Evolutionary conservation across 2,329 filamentous ascomycete genomes (phyloP).

Genomic region (Cryphonectria nitschkei): DNA sequence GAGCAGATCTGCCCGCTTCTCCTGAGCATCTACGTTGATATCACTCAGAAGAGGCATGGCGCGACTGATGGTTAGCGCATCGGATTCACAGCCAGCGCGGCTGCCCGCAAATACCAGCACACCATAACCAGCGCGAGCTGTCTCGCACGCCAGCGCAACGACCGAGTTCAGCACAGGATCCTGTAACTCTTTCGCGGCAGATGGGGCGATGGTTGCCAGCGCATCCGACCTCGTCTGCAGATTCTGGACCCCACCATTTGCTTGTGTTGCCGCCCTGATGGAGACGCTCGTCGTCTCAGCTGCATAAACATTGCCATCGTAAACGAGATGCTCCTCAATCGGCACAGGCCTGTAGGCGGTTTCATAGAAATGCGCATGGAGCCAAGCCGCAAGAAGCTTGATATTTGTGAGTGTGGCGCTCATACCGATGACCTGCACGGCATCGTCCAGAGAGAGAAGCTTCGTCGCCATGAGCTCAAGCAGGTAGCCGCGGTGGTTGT

Average conservation of each 20-base stretch:
- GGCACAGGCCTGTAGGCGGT: slow-evolving; percentile 76
- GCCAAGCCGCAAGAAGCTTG: slow-evolving; percentile 69
- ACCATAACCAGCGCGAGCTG: slow-evolving; percentile 69
- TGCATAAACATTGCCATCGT: slow-evolving; percentile 69
- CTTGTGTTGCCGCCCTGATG: slow-evolving; percentile 59
- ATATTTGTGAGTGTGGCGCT: slow-evolving; percentile 81
- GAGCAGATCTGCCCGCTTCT: slow-evolving; percentile 65
- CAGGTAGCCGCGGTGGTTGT: slow-evolving; percentile 75
- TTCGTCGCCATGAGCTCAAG: slow-evolving; percentile 77
- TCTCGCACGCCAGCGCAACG: slow-evolving; percentile 70
- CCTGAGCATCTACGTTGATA: slow-evolving; percentile 52
- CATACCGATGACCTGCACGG: slow-evolving; percentile 76
- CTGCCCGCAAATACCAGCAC: slow-evolving; percentile 76
- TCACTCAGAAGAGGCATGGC: slow-evolving; percentile 60
- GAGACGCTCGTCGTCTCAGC: slow-evolving; percentile 61
- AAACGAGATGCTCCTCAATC: slow-evolving; percentile 74
- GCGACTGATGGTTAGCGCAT: slow-evolving; percentile 69
- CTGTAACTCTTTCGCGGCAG: slow-evolving; percentile 62
- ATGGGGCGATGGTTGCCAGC: slow-evolving; percentile 55
- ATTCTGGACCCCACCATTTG: slow-evolving; percentile 36
- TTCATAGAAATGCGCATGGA: slow-evolving; percentile 71
- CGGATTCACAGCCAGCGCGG: slow-evolving; percentile 67
- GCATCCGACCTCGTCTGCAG: slow-evolving; percentile 43
- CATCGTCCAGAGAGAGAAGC: slow-evolving; percentile 63
- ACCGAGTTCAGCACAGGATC: slow-evolving; percentile 72